Evolutionary conservation across 2,329 filamentous ascomycete genomes (phyloP).

Genomic region (Fusarium sp.): DNA sequence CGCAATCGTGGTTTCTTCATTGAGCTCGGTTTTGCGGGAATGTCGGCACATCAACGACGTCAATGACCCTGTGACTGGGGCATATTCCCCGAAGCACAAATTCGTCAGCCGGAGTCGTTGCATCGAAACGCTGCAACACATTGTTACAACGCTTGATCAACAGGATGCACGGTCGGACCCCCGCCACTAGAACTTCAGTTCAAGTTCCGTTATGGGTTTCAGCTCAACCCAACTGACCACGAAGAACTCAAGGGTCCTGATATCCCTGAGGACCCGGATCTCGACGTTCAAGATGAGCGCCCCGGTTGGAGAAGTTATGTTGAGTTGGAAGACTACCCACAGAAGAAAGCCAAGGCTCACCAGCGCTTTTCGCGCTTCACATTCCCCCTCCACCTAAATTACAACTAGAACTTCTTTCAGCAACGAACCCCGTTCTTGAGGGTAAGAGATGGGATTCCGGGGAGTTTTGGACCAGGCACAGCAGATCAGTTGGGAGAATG

Average conservation of each 20-base stretch:
- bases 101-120: neutral
- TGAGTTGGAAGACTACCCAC: conserved; percentile 75
- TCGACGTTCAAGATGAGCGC: conserved; percentile 38
- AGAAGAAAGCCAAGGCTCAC: conserved; percentile 69
- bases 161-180: fast-evolving
- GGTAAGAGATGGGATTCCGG: conserved; percentile 66
- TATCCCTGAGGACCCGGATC: conserved; percentile 46
- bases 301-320: conserved; percentile 61
- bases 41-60: neutral
- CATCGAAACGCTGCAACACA: neutral
- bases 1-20: fast-evolving
- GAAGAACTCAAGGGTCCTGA: neutral
- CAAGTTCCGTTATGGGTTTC: neutral
- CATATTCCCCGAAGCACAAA: neutral
- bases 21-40: neutral
- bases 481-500: conserved; percentile 66
- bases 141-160: neutral
- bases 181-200: neutral
- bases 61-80: neutral
- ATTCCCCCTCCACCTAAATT: conserved; percentile 59
- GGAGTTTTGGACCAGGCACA: too few relatives aligned
- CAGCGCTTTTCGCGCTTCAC: conserved; percentile 53
- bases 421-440: conserved; percentile 65
- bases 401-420: conserved; percentile 63
- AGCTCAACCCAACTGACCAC: neutral